Base-by-base conservation (phyloP, 1,284 basidiomycete species). In the Taiwanofungus camphoratus region DNA sequence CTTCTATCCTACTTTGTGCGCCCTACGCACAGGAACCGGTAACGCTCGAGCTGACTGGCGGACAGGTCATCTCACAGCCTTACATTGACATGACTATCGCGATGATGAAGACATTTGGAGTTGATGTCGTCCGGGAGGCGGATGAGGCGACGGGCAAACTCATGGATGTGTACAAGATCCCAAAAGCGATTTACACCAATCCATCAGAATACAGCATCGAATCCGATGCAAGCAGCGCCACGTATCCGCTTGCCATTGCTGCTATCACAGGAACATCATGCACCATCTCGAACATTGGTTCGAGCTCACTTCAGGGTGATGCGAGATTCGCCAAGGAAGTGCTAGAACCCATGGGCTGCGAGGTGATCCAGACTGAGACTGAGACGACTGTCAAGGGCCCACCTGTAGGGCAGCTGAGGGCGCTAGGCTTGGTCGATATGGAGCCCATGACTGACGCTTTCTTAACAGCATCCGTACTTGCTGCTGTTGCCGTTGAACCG, bases 361-460 rank as follows among this genome's bases (percentile, higher is more conserved):
- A 68, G 13, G 94, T 99, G 35, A 73, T 80, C 19, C 96, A 99
- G 69, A 95, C 92, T 0, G 79, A 74, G 34, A 87, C 78, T 0
- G 83, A 87, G 62, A 98, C 95, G 22, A 96, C 89, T n/a, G 94
- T 99, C 32, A 84, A 77, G 0, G 96, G 95, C 0, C 94, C 95
- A 2, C 81, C 86, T 1, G 65, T 83, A 16, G 91, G 92, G 2
- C 70, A 80, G 54, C 75, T 99, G 36, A 80, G 82, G 49, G 89
- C 90, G 5, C 75, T 97, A 39, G 91, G 91, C 29, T 75, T 84
- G 53, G 82, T 98, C 19, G 93, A 99, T 62, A 99, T 99, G 96
- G 93, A 97, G 67, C 83, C 87, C n/a, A 99, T 99, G 95, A 99
- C 96, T 8, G 95, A 99, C 62, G 95, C 94, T 5, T 99, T 99